These are phyloP conservation scores for Gryganskiella cystojenkinii DNA, from an alignment of 192 early-diverging fungal species.

Conservation along the genomic window DNA sequence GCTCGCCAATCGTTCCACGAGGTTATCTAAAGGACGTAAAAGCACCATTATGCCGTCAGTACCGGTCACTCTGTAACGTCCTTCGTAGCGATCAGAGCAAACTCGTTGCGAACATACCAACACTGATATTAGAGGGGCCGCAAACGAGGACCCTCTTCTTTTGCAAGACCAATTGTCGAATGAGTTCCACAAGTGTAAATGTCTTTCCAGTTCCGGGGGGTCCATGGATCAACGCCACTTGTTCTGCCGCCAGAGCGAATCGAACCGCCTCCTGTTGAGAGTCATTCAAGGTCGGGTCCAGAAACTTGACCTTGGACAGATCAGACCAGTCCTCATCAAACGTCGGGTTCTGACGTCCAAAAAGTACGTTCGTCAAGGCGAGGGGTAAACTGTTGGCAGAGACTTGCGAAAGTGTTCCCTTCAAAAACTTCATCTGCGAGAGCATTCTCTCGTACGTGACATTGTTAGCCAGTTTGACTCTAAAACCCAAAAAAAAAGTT, in stretches of 20 bases:
- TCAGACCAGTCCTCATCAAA: slow-evolving; percentile 26
- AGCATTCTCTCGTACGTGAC: slow-evolving; percentile 58
- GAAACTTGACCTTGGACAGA: slow-evolving; percentile 54
- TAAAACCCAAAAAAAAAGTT: slow-evolving; percentile 22
- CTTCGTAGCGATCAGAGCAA: neutral
- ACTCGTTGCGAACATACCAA: slow-evolving; percentile 58
- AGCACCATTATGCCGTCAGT: neutral
- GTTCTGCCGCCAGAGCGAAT: slow-evolving; percentile 66
- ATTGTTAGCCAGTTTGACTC: slow-evolving; percentile 60
- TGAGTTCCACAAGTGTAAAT: slow-evolving; percentile 85
- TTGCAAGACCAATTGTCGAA: slow-evolving; percentile 75
- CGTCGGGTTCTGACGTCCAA: slow-evolving; percentile 53
- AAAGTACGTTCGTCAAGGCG: slow-evolving; percentile 55
- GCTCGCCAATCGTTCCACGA: slow-evolving; percentile 80
- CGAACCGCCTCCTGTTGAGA: slow-evolving; percentile 78
- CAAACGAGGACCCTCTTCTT: slow-evolving; percentile 84
- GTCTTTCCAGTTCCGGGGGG: slow-evolving; percentile 95
- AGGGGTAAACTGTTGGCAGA: slow-evolving; percentile 29
- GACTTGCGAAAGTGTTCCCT: slow-evolving; percentile 47
- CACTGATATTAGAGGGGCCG: slow-evolving; percentile 90
- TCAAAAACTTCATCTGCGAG: slow-evolving; percentile 56
- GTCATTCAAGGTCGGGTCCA: slow-evolving; percentile 72
- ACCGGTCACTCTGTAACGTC: neutral
- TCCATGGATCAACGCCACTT: slow-evolving; percentile 84
- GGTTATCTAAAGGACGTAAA: slow-evolving; percentile 75